phyloP scores from a whole-genome alignment of 805 yeast genomes.

The Metschnikowia shivogae region DNA sequence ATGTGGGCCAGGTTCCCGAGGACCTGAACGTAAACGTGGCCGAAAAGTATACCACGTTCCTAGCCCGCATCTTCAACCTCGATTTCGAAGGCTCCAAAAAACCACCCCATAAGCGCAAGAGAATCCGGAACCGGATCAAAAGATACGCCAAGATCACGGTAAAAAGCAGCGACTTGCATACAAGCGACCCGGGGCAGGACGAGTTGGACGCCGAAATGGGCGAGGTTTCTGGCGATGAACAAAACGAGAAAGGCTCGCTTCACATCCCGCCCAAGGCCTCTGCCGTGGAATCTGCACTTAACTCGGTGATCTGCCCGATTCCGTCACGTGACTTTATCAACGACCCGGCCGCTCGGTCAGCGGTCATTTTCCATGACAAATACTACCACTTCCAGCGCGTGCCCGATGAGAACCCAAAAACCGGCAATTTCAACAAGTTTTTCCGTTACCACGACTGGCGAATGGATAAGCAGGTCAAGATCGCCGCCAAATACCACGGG shows the following conservation, averaged over 20 bases:
- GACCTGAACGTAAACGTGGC: conserved; percentile 13
- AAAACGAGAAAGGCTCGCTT: conserved; percentile 17
- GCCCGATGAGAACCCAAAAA: conserved; percentile 22
- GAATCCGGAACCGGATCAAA: conserved; percentile 6
- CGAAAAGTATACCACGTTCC: conserved; percentile 13
- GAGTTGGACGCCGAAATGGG: neutral
- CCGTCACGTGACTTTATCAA: conserved; percentile 33
- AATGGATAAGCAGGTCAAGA: conserved; percentile 35
- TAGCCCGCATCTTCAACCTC: conserved; percentile 12
- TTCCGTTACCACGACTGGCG: conserved; percentile 33
- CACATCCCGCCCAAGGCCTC: conserved; percentile 45
- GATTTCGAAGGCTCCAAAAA: conserved; percentile 8
- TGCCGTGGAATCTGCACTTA: conserved; percentile 40
- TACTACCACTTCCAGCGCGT: conserved; percentile 31
- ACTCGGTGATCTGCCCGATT: conserved; percentile 35
- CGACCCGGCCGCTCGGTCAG: conserved; percentile 31
- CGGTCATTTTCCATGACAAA: conserved; percentile 41
- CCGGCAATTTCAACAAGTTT: conserved; percentile 15
- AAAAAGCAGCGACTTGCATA: conserved; percentile 16
- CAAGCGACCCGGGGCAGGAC: neutral
- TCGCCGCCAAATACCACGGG: conserved; percentile 40
- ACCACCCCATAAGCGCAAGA: conserved; percentile 10
- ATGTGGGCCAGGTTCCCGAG: conserved; percentile 32
- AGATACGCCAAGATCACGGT: conserved; percentile 18
- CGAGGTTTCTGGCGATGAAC: conserved; percentile 2